Conservation (phyloP, 768 basidiomycete genomes). For the Russula lepida region DNA sequence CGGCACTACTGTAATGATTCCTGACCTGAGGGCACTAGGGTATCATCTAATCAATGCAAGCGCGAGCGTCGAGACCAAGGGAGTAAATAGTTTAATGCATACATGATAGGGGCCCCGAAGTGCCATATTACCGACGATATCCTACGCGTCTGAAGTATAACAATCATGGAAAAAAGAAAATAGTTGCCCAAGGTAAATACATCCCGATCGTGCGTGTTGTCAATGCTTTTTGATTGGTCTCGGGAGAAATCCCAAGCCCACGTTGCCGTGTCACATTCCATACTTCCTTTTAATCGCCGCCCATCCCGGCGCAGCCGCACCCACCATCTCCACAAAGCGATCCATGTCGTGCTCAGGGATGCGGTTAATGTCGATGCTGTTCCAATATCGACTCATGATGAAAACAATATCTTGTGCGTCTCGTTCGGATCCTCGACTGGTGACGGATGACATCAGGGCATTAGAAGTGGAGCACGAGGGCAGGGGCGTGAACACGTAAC, state of each 20-base stretch:
- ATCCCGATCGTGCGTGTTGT: slow-evolving; percentile 5
- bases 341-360: slow-evolving; percentile 83
- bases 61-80: not conserved
- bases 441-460: slow-evolving; percentile 1
- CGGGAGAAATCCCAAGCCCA: slow-evolving; percentile 1
- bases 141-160: slow-evolving; percentile 9
- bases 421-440: slow-evolving; percentile 56
- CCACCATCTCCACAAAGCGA: slow-evolving; percentile 53
- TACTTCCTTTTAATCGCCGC: slow-evolving; percentile 67
- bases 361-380: slow-evolving; percentile 75
- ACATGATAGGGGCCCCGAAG: not conserved
- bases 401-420: slow-evolving; percentile 76
- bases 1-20: not conserved
- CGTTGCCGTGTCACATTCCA: slow-evolving; percentile 37
- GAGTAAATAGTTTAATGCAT: slow-evolving; percentile 3
- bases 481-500: slow-evolving; percentile 20
- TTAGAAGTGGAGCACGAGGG: slow-evolving; percentile 13
- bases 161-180: not conserved
- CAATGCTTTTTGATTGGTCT: slow-evolving; percentile 8
- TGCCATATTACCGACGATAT: slow-evolving; percentile 7
- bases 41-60: slow-evolving; percentile 1
- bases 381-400: slow-evolving; percentile 68
- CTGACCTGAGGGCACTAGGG: slow-evolving; percentile 6
- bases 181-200: slow-evolving; percentile 10
- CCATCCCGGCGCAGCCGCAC: slow-evolving; percentile 65